Evolutionary conservation across 2,329 filamentous ascomycete species (phyloP).

Genomic region (Aureobasidium lini): DNA sequence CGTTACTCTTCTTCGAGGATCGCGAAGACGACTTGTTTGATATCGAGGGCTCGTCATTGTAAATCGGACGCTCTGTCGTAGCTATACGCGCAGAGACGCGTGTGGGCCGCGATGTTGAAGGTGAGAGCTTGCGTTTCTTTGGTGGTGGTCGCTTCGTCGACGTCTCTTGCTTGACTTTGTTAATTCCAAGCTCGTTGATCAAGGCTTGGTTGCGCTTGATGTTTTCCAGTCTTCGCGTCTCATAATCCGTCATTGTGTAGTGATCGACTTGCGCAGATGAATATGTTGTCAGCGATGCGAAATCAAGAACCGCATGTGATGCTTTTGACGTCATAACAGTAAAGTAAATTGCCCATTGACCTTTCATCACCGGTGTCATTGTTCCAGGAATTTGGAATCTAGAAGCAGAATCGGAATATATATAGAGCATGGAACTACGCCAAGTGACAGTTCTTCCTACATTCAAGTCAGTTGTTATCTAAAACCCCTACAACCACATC

Average conservation of each 20-base stretch:
- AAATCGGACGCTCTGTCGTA: slow-evolving; percentile 28
- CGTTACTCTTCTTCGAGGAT: neutral
- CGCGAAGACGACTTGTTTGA: neutral
- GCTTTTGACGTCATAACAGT: neutral
- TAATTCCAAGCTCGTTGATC: slow-evolving; percentile 41
- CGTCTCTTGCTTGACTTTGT: slow-evolving; percentile 20
- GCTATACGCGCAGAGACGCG: slow-evolving; percentile 43
- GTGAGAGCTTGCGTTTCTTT: slow-evolving; percentile 35
- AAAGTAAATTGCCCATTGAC: neutral
- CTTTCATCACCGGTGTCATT: neutral
- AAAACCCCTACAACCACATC: too few species aligned
- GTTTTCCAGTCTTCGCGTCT: slow-evolving; percentile 40
- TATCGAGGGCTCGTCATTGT: slow-evolving; percentile 30
- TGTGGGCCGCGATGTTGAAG: slow-evolving; percentile 16
- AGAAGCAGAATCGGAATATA: neutral
- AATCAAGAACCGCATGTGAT: neutral
- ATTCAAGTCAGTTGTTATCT: neutral
- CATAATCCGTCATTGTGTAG: slow-evolving; percentile 29
- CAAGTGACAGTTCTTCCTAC: neutral
- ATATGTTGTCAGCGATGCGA: neutral
- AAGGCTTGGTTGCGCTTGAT: slow-evolving; percentile 44
- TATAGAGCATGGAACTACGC: too few species aligned
- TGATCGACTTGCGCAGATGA: slow-evolving; percentile 2
- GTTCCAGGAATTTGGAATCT: neutral
- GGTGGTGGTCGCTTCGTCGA: slow-evolving; percentile 20